Evolutionary conservation across 129 eudicot genomes (phyloP).

Genomic region (Artemisia annua): DNA sequence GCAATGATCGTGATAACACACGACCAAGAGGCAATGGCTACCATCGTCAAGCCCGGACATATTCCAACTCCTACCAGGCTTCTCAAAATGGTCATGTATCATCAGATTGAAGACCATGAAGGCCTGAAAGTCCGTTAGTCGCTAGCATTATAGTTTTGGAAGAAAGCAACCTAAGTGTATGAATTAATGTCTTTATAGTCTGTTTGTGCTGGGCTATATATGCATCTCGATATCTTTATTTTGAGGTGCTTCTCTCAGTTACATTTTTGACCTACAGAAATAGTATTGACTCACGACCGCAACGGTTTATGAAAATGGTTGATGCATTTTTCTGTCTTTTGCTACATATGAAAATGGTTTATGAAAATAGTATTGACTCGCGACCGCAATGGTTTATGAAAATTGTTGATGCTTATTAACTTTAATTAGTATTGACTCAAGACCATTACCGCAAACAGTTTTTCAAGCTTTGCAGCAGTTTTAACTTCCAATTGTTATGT

Average conservation of each 20-base stretch:
- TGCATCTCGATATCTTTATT: constrained; percentile 27
- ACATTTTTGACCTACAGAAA: constrained; percentile 38
- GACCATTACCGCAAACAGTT: not conserved
- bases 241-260: constrained; percentile 30
- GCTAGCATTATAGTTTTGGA: constrained; percentile 29
- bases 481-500: not conserved
- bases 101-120: constrained; percentile 32
- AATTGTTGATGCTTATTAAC: no score
- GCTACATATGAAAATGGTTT: no score
- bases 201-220: constrained; percentile 26
- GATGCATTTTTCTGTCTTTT: constrained; percentile 24
- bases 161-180: constrained; percentile 21
- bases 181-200: constrained; percentile 7
- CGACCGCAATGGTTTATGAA: constrained; percentile 19
- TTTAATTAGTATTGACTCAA: not conserved
- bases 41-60: constrained; percentile 43
- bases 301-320: constrained; percentile 12
- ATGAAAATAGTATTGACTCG: constrained; percentile 22
- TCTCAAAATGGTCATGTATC: constrained; percentile 45
- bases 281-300: constrained; percentile 17
- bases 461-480: not conserved
- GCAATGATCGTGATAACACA: constrained; percentile 46
- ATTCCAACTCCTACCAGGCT: constrained; percentile 38
- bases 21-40: constrained; percentile 75
- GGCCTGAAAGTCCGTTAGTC: not conserved